Conservation (phyloP, 169 alveolate genomes). For the Miamiensis avidus region DNA sequence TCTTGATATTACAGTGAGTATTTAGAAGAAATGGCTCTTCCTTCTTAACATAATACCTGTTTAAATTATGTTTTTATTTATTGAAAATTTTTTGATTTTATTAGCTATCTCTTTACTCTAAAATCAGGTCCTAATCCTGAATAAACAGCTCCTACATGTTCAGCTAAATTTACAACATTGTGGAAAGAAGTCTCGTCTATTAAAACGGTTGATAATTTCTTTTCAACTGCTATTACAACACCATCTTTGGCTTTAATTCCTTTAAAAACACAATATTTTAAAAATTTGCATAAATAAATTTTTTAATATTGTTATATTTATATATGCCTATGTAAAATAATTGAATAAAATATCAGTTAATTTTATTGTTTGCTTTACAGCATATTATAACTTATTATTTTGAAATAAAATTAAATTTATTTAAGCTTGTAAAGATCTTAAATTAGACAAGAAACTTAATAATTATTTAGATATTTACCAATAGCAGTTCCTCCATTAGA, state of each 20-base stretch:
- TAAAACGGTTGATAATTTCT: conserved; percentile 88
- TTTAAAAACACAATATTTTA: no score
- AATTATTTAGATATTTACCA: conserved; percentile 51
- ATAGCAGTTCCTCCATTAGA: conserved; percentile 95
- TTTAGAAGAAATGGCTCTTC: conserved; percentile 84
- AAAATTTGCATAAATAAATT: no score
- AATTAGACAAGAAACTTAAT: not conserved
- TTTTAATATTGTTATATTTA: not conserved
- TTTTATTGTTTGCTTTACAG: no score
- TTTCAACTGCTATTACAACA: conserved; percentile 96
- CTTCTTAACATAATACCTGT: conserved; percentile 68
- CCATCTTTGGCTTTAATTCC: conserved; percentile 96
- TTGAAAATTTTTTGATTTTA: no score
- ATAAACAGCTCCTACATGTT: conserved; percentile 92
- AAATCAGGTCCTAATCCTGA: conserved; percentile 99
- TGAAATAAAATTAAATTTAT: no score
- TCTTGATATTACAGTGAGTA: conserved; percentile 93
- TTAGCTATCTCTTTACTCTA: conserved; percentile 77
- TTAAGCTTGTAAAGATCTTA: not conserved
- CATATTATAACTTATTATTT: no score
- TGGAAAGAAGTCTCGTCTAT: conserved; percentile 93
- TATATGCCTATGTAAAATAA: not conserved
- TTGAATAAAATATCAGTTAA: no score
- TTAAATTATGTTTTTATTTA: no score
- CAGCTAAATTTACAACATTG: conserved; percentile 91